Evolutionary conservation across 768 basidiomycete species (phyloP).

Genomic region (Cystofilobasidium capitatum): DNA sequence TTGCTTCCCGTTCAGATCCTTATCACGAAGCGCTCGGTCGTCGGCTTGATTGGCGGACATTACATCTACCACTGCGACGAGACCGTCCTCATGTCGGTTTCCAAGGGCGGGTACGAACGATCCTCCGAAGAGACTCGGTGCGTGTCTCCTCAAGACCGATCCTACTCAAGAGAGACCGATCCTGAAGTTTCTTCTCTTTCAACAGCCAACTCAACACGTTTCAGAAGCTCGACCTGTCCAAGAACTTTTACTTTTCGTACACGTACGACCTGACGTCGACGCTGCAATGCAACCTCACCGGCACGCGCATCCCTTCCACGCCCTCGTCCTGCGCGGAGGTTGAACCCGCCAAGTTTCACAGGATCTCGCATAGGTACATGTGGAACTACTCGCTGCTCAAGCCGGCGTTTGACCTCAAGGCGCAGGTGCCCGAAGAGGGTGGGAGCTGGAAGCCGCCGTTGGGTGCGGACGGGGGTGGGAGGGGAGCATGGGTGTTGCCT

Average conservation of each 20-base stretch:
- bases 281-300: conserved; percentile 78
- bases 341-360: conserved; percentile 50
- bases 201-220: conserved; percentile 69
- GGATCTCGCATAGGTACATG: conserved; percentile 54
- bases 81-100: conserved; percentile 63
- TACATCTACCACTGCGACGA: conserved; percentile 82
- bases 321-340: not conserved
- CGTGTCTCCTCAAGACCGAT: not conserved
- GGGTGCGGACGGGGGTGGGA: conserved; percentile 34
- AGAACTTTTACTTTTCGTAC: conserved; percentile 95
- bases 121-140: conserved; percentile 71
- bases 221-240: conserved; percentile 95
- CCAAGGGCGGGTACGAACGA: conserved; percentile 47
- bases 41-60: conserved; percentile 65
- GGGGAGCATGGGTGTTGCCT: conserved; percentile 74
- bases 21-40: conserved; percentile 79
- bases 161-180: not conserved
- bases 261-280: conserved; percentile 97
- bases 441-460: conserved; percentile 21
- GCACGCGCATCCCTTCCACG: conserved; percentile 34
- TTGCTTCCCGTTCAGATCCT: conserved; percentile 44
- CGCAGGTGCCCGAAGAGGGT: conserved; percentile 31
- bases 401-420: conserved; percentile 49
- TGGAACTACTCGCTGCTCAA: conserved; percentile 90
- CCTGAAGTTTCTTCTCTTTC: not conserved